Conservation (phyloP, 2,329 filamentous ascomycete species). For the Shiraia bambusicola region DNA sequence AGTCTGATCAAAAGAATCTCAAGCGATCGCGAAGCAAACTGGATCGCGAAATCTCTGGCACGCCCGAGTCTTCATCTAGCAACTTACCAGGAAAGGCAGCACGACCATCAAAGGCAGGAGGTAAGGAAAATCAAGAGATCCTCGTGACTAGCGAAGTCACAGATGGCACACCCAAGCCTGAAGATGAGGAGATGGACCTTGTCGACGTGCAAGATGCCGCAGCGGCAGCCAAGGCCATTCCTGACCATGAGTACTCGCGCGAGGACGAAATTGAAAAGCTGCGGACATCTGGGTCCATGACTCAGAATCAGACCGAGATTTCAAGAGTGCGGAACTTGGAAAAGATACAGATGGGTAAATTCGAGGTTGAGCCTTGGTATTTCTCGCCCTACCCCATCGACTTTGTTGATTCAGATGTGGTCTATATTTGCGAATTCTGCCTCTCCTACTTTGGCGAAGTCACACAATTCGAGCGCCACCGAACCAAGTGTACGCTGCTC, state of each 20-base stretch:
- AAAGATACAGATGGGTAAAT: conserved; percentile 89
- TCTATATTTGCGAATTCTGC: conserved; percentile 98
- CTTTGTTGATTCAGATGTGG: conserved; percentile 83
- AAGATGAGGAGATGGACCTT: conserved; percentile 55
- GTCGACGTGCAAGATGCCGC: conserved; percentile 56
- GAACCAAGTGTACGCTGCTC: conserved; percentile 83
- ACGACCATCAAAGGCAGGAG: conserved; percentile 58
- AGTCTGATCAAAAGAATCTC: conserved; percentile 50
- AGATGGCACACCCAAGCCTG: conserved; percentile 52
- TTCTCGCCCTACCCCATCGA: conserved; percentile 94
- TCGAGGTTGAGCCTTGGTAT: conserved; percentile 96
- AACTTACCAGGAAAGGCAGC: conserved; percentile 51
- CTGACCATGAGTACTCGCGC: conserved; percentile 63
- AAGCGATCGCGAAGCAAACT: conserved; percentile 51
- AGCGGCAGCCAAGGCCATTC: conserved; percentile 54
- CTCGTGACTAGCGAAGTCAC: conserved; percentile 50
- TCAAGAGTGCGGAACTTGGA: conserved; percentile 93
- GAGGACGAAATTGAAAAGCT: conserved; percentile 97
- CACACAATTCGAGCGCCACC: conserved; percentile 81
- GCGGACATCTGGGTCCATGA: conserved; percentile 94
- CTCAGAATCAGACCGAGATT: conserved; percentile 95
- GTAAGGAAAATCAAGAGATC: conserved; percentile 61
- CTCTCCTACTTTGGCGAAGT: conserved; percentile 84
- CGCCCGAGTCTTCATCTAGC: conserved; percentile 53
- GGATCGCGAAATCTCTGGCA: conserved; percentile 59